phyloP scores from a whole-genome alignment of 768 basidiomycete genomes.

The Tricholoma sp. region DNA sequence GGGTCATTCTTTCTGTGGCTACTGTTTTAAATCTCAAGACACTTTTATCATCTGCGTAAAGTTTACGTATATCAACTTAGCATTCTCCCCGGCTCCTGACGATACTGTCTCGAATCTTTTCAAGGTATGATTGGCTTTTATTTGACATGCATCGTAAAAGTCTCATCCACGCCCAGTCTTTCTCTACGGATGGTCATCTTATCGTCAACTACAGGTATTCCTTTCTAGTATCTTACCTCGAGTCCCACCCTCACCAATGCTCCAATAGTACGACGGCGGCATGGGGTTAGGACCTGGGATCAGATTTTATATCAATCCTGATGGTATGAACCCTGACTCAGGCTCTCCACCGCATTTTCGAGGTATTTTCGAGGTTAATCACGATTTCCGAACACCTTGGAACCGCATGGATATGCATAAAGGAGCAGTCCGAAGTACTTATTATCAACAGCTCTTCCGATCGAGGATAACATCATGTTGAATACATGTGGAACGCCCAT shows the following conservation, averaged over 20 bases:
- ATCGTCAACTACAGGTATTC: conserved; percentile 88
- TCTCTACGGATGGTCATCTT: conserved; percentile 81
- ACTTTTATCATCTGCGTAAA: conserved; percentile 22
- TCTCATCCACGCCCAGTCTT: conserved; percentile 46
- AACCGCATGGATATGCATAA: neutral
- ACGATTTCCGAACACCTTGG: neutral
- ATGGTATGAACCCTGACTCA: neutral
- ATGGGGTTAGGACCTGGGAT: conserved; percentile 30
- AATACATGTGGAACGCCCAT: neutral
- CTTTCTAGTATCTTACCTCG: neutral
- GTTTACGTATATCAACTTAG: conserved; percentile 63
- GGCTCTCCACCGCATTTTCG: neutral
- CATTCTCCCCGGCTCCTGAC: conserved; percentile 80
- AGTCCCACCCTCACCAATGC: neutral
- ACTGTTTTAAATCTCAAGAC: neutral
- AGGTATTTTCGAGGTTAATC: neutral
- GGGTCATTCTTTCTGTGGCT: conserved; percentile 18
- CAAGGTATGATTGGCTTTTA: conserved; percentile 39
- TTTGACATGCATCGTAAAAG: neutral
- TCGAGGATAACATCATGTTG: neutral
- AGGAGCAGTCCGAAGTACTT: neutral
- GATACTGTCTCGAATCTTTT: conserved; percentile 75
- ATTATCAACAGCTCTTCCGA: neutral
- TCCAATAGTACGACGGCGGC: conserved; percentile 37
- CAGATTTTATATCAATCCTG: neutral